Percentiles rank a stretch among this genome's conserved stretches.
Evolutionary conservation across 192 early-diverging fungal genomes (phyloP).

Genomic region (Piromyces finnis): DNA sequence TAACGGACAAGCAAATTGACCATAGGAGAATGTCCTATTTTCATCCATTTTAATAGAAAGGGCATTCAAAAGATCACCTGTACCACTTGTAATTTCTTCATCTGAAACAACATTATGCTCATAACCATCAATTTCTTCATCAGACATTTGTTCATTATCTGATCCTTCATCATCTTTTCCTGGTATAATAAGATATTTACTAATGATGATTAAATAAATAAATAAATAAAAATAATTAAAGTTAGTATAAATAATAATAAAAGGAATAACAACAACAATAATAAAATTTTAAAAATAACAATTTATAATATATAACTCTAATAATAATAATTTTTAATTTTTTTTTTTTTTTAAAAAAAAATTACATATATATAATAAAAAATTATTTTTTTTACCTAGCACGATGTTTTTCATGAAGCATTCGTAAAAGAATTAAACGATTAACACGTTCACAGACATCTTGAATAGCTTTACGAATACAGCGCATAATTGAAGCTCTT

Average conservation of each 20-base stretch:
- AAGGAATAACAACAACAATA: too few relatives aligned
- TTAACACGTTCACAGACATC: slow-evolving; percentile 49
- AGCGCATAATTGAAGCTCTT: slow-evolving; percentile 27
- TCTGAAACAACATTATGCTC: slow-evolving; percentile 5
- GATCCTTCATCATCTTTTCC: slow-evolving; percentile 13
- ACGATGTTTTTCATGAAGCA: slow-evolving; percentile 33
- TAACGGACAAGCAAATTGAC: slow-evolving; percentile 51
- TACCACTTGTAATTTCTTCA: slow-evolving; percentile 5
- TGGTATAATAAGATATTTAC: slow-evolving; percentile 33
- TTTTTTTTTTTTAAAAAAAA: not conserved
- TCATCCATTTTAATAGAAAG: not conserved
- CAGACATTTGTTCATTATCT: slow-evolving; percentile 23
- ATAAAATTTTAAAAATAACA: too few relatives aligned
- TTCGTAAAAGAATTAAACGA: slow-evolving; percentile 32
- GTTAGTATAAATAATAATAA: not conserved
- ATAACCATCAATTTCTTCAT: slow-evolving; percentile 27
- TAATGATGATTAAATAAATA: slow-evolving; percentile 1
- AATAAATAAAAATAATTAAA: not conserved
- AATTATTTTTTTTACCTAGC: too few relatives aligned
- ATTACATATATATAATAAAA: too few relatives aligned
- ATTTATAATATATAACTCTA: too few relatives aligned
- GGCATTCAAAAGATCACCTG: not conserved
- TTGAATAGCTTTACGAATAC: slow-evolving; percentile 27
- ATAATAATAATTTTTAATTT: too few relatives aligned
- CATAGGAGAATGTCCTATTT: slow-evolving; percentile 18